Evolutionary conservation across 345 rosid genomes (phyloP).

Genomic region (Anastatica hierochuntica): DNA sequence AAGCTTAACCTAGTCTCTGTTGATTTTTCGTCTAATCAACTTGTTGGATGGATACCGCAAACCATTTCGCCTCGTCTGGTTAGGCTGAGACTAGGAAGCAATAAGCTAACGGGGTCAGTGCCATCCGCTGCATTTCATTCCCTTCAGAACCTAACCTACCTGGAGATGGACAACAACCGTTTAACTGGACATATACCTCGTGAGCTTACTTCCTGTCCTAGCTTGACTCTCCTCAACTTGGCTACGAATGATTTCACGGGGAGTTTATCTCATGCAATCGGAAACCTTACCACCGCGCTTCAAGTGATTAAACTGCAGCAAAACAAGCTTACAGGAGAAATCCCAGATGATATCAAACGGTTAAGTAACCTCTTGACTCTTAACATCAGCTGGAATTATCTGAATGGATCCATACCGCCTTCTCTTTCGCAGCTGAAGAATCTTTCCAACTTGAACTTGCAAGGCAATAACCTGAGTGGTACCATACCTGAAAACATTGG

Average conservation of each 20-base stretch:
- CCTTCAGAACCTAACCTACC: slow-evolving; percentile 33
- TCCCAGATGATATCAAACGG: slow-evolving; percentile 31
- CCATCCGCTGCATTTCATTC: slow-evolving; percentile 25
- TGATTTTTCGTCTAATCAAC: slow-evolving; percentile 46
- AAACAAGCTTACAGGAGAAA: slow-evolving; percentile 44
- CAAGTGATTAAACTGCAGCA: slow-evolving; percentile 49
- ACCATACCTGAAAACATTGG: slow-evolving; percentile 37
- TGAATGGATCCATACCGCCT: slow-evolving; percentile 52
- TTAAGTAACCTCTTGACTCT: slow-evolving; percentile 28
- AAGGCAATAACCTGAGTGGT: slow-evolving; percentile 47
- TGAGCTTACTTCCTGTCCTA: slow-evolving; percentile 32
- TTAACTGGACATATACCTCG: slow-evolving; percentile 41
- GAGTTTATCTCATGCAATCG: slow-evolving; percentile 31
- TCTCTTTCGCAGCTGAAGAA: slow-evolving; percentile 32
- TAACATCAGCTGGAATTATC: slow-evolving; percentile 47
- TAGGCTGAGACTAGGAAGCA: slow-evolving; percentile 67
- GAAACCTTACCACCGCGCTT: slow-evolving; percentile 30
- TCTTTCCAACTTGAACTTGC: slow-evolving; percentile 41
- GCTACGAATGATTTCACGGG: slow-evolving; percentile 44
- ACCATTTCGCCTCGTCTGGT: slow-evolving; percentile 34
- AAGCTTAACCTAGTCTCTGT: slow-evolving; percentile 25
- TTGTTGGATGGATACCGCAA: slow-evolving; percentile 41
- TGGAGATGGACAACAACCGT: slow-evolving; percentile 61
- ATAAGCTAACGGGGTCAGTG: slow-evolving; percentile 30
- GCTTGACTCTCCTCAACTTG: slow-evolving; percentile 49